A percentile compares a stretch with the other conserved stretches of the same genome.
These are phyloP conservation scores for Paraleonurus japonicus DNA, from an alignment of 257 asterid species.

Conservation along the genomic window DNA sequence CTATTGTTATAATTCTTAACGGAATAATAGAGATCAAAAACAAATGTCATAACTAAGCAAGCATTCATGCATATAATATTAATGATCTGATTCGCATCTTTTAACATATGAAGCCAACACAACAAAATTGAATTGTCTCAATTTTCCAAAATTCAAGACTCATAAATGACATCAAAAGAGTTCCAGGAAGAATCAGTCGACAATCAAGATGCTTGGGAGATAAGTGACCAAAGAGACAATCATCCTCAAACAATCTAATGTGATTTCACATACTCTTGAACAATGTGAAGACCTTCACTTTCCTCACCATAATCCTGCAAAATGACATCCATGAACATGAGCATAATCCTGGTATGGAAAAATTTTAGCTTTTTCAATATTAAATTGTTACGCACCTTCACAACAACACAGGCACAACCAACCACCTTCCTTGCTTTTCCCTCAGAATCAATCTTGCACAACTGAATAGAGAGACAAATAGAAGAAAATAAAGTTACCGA, in stretches of 20 bases:
- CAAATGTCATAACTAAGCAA: neutral
- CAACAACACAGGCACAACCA: constrained; percentile 69
- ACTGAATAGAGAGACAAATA: constrained; percentile 32
- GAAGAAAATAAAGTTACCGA: neutral
- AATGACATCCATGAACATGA: neutral
- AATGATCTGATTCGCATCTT: neutral
- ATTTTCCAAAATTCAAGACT: constrained; percentile 1
- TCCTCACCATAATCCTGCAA: constrained; percentile 80
- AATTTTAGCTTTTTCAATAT: neutral
- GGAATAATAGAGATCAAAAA: neutral
- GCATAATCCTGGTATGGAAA: neutral
- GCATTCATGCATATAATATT: neutral
- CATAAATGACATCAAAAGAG: neutral
- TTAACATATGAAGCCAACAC: neutral
- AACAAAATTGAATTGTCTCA: constrained; percentile 7
- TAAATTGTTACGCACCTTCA: constrained; percentile 40
- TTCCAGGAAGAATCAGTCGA: neutral
- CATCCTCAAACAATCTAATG: constrained; percentile 28
- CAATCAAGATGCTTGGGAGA: neutral
- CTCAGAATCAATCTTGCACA: constrained; percentile 75
- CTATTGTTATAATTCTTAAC: neutral
- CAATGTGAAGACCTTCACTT: constrained; percentile 71
- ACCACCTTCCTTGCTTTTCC: constrained; percentile 83
- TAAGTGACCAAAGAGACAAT: neutral
- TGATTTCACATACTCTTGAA: constrained; percentile 66